Percentiles rank a stretch among this genome's conserved stretches.
Evolutionary conservation across 2,329 filamentous ascomycete species (phyloP).

Genomic region (Didymella segeticola): DNA sequence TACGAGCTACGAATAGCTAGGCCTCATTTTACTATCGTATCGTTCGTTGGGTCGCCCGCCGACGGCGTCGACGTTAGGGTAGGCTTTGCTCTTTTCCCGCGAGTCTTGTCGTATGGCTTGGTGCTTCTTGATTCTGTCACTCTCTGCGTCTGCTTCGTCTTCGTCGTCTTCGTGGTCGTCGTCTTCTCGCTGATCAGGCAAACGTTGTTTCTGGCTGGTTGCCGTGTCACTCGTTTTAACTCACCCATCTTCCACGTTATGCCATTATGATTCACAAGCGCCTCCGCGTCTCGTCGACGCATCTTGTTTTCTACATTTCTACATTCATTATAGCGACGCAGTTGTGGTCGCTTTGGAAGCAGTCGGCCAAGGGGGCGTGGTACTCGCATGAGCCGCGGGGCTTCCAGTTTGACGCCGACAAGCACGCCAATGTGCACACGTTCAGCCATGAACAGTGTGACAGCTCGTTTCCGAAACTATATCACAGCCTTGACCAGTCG

Average conservation of each 20-base stretch:
- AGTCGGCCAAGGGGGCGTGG: slow-evolving; percentile 28
- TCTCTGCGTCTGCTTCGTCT: slow-evolving; percentile 13
- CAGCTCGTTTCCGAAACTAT: slow-evolving; percentile 41
- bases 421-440: slow-evolving; percentile 43
- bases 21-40: slow-evolving; percentile 23
- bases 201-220: neutral
- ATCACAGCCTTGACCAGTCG: slow-evolving; percentile 37
- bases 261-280: slow-evolving; percentile 43
- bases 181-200: no score
- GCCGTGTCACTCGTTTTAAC: slow-evolving; percentile 21
- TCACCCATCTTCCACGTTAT: slow-evolving; percentile 29
- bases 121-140: slow-evolving; percentile 21
- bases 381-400: slow-evolving; percentile 13
- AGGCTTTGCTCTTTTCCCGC: slow-evolving; percentile 21
- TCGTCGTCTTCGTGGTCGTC: slow-evolving; percentile 1
- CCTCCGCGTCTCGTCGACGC: slow-evolving; percentile 34
- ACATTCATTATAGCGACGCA: slow-evolving; percentile 40
- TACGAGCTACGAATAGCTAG: slow-evolving; percentile 24
- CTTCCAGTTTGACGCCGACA: slow-evolving; percentile 39
- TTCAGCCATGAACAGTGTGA: slow-evolving; percentile 44
- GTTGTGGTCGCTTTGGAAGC: slow-evolving; percentile 38
- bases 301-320: slow-evolving; percentile 39
- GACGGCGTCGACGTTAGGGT: slow-evolving; percentile 15
- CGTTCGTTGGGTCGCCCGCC: slow-evolving; percentile 10
- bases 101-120: slow-evolving; percentile 28